Evolutionary conservation across 768 basidiomycete species (phyloP), one percentile per base, ranked within the genome.

Genomic region (Tricholoma sp.): DNA sequence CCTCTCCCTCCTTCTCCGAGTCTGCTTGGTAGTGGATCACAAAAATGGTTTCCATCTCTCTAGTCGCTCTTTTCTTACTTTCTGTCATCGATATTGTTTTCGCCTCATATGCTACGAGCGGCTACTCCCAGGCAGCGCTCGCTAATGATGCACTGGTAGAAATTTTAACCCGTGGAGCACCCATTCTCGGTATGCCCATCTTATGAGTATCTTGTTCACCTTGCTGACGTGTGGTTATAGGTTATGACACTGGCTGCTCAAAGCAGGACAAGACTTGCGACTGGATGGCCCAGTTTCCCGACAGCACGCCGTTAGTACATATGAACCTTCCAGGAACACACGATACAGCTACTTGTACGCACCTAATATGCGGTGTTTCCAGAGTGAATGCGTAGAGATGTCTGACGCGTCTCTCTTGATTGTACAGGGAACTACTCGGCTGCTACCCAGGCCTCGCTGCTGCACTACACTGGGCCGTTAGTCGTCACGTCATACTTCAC

Each of bases 291-390:
- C 70, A 65, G 29, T 54, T 78, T 34, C 63, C 73, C 2, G 79
- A 80, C 59, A 70, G 60, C 39, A 80, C 75, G 0, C 66, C 63
- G 53, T 63, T 81, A 1, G 76, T 77, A 8, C 72, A 75, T 39
- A 76, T 80, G 75, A 80, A 79, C 59, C 59, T 82, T n/a, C 80
- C 79, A 10, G 80, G 79, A 29, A 78, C 76, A 2, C 80, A 82
- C 57, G 80, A 82, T 63, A 69, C 78, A 0, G 68, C 76, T 1
- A 80, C 80, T 10, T 76, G 78, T 76, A 63, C 31, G 68, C 56
- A 1, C 31, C 33, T 4, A 4, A 24, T 24, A 24, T 24, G 4
- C 24, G 24, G 24, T 24, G 24, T 24, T 24, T 24, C 24, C 24
- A 24, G 24, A 24, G 24, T 24, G 4, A 24, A 33, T 34, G 24